These are phyloP conservation scores for Pholiota microspora DNA, from an alignment of 768 basidiomycete genomes.

Conservation along the genomic window DNA sequence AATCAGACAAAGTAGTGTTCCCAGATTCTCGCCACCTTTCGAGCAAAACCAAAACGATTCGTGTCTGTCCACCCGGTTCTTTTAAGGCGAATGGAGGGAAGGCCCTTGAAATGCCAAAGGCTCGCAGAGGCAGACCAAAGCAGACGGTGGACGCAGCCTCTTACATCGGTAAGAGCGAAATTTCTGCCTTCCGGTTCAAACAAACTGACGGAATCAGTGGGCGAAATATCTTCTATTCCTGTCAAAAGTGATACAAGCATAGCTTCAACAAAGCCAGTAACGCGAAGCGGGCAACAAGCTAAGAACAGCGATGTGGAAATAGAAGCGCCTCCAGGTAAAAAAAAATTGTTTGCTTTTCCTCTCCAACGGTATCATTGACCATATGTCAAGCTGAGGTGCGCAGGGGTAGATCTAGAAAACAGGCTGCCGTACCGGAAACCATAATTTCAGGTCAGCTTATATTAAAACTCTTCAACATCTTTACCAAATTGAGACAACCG, in stretches of 20 bases:
- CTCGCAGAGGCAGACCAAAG: not conserved
- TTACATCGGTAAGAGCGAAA: not conserved
- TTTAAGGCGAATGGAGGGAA: not conserved
- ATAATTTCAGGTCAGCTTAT: too few species aligned
- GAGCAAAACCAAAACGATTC: not conserved
- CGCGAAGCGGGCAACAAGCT: not conserved
- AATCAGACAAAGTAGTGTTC: not conserved
- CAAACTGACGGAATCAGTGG: not conserved
- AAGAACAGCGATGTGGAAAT: not conserved
- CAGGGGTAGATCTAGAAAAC: not conserved
- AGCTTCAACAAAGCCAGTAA: not conserved
- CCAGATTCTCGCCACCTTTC: not conserved
- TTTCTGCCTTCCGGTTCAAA: not conserved
- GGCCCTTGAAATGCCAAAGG: not conserved
- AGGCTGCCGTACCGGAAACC: too few species aligned
- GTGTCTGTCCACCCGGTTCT: not conserved
- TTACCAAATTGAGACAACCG: too few species aligned
- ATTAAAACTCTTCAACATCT: too few species aligned
- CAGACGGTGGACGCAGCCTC: not conserved
- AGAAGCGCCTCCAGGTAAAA: not conserved
- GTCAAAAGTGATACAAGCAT: not conserved
- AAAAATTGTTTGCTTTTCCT: not conserved
- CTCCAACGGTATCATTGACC: not conserved
- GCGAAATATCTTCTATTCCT: not conserved
- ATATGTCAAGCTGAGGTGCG: not conserved